Evolutionary conservation across 1,139 yeast genomes (phyloP), one percentile per base, ranked within the genome.

Genomic region (Blastobotrys indianensis): DNA sequence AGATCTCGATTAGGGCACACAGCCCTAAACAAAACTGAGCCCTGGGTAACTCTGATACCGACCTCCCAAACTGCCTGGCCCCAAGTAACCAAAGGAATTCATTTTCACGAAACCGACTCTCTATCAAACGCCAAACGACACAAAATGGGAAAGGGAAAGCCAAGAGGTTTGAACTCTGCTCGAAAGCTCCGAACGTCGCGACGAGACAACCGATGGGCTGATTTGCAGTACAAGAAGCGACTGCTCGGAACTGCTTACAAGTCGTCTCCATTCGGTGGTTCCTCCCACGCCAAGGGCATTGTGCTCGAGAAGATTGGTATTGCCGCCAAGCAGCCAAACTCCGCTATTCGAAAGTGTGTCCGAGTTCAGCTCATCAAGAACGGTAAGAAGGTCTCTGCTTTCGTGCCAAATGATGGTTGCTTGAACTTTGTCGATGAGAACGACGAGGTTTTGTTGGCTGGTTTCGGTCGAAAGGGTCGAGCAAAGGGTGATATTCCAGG

Each of bases 401-500:
- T 94, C 94, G 99, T 94, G 73, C 98, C 99, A 77, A 92, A 92
- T 70, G 99, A 94, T 78, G 99, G 99, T 90, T 94, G 96, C 85
- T 69, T 92, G 98, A 61, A 92, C 94, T 77, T 92, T 92, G 85
- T 92, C 92, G 55, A 94, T 97, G 62, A 85, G 92, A 47, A 92
- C 98, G 70, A 92, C 97, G 68, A 92, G 80, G 73, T 88, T 79
- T 74, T 92, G 98, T 84, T 80, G 90, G 97, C 99, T 68, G 99
- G 99, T 82, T 94, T 94, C 87, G 99, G 99, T 86, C 88, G 98
- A 81, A 92, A 95, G 85, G 99, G 99, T 82, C 92, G 92, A 85
- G 98, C 99, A 74, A 94, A 94, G 95, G 98, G 99, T 84, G 98
- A 92, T 88, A 90, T 92, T 72, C 98, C 98, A 77, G 98, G 98